A percentile compares a stretch with the other conserved stretches of the same genome.
These are phyloP conservation scores for Alternaria novae-zelandiae DNA, from an alignment of 2,329 filamentous ascomycete genomes.

Conservation along the genomic window DNA sequence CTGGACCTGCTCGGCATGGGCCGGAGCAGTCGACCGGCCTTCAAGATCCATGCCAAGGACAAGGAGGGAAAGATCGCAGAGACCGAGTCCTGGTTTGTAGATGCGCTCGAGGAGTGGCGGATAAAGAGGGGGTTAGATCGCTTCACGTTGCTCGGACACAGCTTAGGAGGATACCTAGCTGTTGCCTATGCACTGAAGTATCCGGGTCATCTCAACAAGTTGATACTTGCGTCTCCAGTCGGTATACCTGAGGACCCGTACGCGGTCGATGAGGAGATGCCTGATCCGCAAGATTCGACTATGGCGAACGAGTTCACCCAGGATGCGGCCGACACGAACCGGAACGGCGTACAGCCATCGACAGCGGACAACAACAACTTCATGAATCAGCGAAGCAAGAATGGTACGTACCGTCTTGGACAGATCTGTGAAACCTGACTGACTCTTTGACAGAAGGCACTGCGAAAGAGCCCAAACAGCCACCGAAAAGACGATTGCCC, in stretches of 20 bases:
- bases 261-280: slow-evolving; percentile 79
- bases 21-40: slow-evolving; percentile 80
- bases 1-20: slow-evolving; percentile 97
- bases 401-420: slow-evolving; percentile 7
- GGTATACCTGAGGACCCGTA: slow-evolving; percentile 95
- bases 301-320: slow-evolving; percentile 80
- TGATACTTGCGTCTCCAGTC: slow-evolving; percentile 92
- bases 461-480: slow-evolving; percentile 47
- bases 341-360: slow-evolving; percentile 75
- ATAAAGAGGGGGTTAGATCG: slow-evolving; percentile 85
- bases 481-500: slow-evolving; percentile 69
- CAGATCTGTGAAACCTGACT: neutral
- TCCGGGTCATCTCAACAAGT: slow-evolving; percentile 90
- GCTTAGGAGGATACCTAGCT: slow-evolving; percentile 91
- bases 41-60: slow-evolving; percentile 84
- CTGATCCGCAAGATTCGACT: slow-evolving; percentile 74
- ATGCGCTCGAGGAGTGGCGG: slow-evolving; percentile 95
- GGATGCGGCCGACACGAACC: slow-evolving; percentile 67
- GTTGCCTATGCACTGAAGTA: slow-evolving; percentile 97
- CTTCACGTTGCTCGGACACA: slow-evolving; percentile 93
- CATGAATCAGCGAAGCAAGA: slow-evolving; percentile 56
- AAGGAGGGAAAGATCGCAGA: slow-evolving; percentile 81
- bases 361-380: slow-evolving; percentile 63
- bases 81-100: slow-evolving; percentile 94
- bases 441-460: slow-evolving; percentile 17